Conservation (phyloP, 2,329 filamentous ascomycete species). For the Ceratocystis cacaofunesta region DNA sequence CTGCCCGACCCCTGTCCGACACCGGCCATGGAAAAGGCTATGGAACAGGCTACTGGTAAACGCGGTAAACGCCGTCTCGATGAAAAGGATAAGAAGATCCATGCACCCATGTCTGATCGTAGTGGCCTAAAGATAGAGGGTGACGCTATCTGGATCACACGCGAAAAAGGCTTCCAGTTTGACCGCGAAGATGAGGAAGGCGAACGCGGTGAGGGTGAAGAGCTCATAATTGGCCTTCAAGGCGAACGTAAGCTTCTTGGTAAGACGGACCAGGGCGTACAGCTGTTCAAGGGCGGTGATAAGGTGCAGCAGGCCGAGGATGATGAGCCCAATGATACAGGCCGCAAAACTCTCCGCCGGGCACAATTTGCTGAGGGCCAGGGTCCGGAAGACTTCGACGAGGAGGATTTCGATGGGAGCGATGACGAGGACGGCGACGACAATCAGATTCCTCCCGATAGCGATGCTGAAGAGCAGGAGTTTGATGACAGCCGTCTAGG, state of each 20-base stretch:
- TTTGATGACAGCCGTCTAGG: constrained; percentile 46
- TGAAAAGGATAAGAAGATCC: constrained; percentile 91
- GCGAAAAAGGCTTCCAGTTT: constrained; percentile 62
- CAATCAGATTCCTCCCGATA: constrained; percentile 29
- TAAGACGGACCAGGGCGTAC: constrained; percentile 65
- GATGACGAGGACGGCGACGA: constrained; percentile 18
- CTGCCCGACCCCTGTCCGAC: constrained; percentile 93
- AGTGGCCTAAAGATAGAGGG: constrained; percentile 93
- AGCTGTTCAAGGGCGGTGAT: constrained; percentile 68
- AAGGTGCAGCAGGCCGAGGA: constrained; percentile 40
- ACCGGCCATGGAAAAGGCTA: constrained; percentile 72
- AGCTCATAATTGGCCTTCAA: constrained; percentile 83
- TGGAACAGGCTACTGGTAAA: constrained; percentile 74
- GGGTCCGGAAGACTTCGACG: constrained; percentile 42
- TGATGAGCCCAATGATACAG: constrained; percentile 36
- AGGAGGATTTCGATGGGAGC: constrained; percentile 26
- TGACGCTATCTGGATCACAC: constrained; percentile 80
- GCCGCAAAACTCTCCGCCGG: constrained; percentile 43
- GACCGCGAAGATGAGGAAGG: constrained; percentile 49
- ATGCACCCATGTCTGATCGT: constrained; percentile 96
- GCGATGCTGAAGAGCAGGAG: constrained; percentile 40
- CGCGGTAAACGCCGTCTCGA: constrained; percentile 65
- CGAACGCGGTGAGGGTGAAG: constrained; percentile 83
- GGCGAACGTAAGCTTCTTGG: constrained; percentile 68
- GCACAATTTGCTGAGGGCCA: constrained; percentile 45